Percentiles rank a stretch among this genome's conserved stretches.
These are phyloP conservation scores for Mikania micrantha DNA, from an alignment of 129 eudicot species.

Conservation along the genomic window DNA sequence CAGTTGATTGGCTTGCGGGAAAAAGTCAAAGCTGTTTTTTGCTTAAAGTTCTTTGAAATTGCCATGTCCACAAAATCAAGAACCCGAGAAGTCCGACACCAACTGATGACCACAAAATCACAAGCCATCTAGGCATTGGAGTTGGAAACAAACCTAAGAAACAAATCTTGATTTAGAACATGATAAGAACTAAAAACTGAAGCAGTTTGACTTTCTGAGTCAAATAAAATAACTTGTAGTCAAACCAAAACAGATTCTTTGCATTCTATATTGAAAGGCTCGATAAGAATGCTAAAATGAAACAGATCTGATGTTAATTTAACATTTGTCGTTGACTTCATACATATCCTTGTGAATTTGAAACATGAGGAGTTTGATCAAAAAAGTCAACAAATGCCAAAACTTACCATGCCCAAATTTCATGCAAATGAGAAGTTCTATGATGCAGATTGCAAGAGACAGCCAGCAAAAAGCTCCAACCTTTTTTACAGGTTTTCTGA, in stretches of 20 bases:
- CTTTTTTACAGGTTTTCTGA: slow-evolving; percentile 79
- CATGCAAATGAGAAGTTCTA: slow-evolving; percentile 93
- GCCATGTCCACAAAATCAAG: slow-evolving; percentile 72
- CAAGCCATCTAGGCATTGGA: slow-evolving; percentile 79
- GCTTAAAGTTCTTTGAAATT: slow-evolving; percentile 41
- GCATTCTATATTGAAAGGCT: background rate
- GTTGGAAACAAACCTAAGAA: slow-evolving; percentile 68
- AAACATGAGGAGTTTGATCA: slow-evolving; percentile 12
- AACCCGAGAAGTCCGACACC: slow-evolving; percentile 49
- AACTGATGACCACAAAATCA: slow-evolving; percentile 60
- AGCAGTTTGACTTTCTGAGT: slow-evolving; percentile 8
- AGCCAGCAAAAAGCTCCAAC: slow-evolving; percentile 98
- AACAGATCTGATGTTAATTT: background rate
- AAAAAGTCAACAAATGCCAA: slow-evolving; percentile 7
- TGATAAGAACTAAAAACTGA: background rate
- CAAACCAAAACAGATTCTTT: slow-evolving; percentile 1
- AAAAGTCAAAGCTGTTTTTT: slow-evolving; percentile 47
- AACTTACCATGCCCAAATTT: slow-evolving; percentile 91
- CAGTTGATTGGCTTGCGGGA: background rate
- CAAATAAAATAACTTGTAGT: background rate
- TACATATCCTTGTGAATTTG: background rate
- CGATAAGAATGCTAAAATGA: background rate
- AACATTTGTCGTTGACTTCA: background rate
- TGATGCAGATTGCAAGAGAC: slow-evolving; percentile 89
- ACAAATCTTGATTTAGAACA: slow-evolving; percentile 18